These are phyloP conservation scores for Quillaja saponaria DNA, from an alignment of 306 rosid genomes.

Conservation along the genomic window DNA sequence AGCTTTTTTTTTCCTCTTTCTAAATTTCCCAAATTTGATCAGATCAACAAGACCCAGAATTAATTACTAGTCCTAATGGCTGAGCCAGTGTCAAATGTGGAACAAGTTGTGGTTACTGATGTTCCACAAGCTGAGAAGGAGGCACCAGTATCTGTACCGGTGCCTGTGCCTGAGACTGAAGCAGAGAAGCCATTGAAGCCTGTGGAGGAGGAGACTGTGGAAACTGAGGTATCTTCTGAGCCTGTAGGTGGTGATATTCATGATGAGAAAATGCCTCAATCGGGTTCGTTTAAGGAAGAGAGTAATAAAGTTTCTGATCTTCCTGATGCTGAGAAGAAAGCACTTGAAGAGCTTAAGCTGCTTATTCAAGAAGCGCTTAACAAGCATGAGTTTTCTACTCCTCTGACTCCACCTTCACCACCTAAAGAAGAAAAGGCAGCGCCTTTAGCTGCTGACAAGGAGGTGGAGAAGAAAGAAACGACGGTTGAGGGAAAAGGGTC, in stretches of 20 bases:
- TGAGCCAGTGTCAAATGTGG: slow-evolving; percentile 18
- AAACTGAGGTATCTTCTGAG: slow-evolving; percentile 38
- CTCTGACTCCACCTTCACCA: slow-evolving; percentile 9
- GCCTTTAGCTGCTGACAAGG: neutral
- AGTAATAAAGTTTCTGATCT: slow-evolving; percentile 57
- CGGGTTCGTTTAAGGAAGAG: slow-evolving; percentile 60
- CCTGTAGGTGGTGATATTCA: neutral
- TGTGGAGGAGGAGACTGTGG: slow-evolving; percentile 26
- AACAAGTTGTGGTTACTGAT: slow-evolving; percentile 31
- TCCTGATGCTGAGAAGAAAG: slow-evolving; percentile 53
- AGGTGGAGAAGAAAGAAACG: slow-evolving; percentile 15
- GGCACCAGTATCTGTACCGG: neutral
- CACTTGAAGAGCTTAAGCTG: slow-evolving; percentile 52
- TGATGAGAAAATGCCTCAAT: slow-evolving; percentile 34
- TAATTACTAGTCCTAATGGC: slow-evolving; percentile 30
- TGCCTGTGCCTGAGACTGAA: slow-evolving; percentile 26
- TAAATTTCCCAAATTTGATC: neutral
- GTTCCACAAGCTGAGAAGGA: slow-evolving; percentile 34
- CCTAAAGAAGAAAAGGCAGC: slow-evolving; percentile 28
- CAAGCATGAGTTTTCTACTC: slow-evolving; percentile 48
- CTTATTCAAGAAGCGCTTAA: slow-evolving; percentile 57
- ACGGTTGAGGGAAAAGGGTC: slow-evolving; percentile 12
- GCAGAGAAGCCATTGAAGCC: slow-evolving; percentile 25
- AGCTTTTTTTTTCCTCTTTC: neutral
- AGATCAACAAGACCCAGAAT: neutral